Percentiles rank a stretch among this genome's conserved stretches.
Evolutionary conservation across 495 filamentous ascomycete genomes (phyloP).

Genomic region (Daldinia loculata): DNA sequence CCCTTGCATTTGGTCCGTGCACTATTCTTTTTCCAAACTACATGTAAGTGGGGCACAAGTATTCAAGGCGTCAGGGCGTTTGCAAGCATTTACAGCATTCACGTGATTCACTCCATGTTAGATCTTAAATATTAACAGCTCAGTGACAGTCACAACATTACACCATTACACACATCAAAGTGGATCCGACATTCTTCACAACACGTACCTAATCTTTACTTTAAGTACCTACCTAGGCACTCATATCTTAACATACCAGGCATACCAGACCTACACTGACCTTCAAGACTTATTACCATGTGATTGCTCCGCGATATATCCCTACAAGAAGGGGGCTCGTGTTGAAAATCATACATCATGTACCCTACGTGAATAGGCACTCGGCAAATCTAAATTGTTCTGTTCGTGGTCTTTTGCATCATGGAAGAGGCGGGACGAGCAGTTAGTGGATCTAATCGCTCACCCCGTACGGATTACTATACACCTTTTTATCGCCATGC

Average conservation of each 20-base stretch:
- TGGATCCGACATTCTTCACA: background rate
- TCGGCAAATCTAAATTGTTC: constrained; percentile 6
- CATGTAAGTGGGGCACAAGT: background rate
- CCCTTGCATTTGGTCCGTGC: constrained; percentile 26
- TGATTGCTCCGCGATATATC: background rate
- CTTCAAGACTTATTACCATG: background rate
- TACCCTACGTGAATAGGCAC: background rate
- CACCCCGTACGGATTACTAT: constrained; percentile 32
- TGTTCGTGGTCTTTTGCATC: constrained; percentile 13
- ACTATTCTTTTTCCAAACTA: background rate
- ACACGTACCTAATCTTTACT: background rate
- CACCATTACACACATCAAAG: background rate
- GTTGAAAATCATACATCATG: background rate
- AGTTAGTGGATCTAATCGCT: constrained; percentile 11
- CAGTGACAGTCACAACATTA: too few species aligned
- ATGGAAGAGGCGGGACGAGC: constrained; percentile 5
- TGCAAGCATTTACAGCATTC: background rate
- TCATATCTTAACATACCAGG: background rate
- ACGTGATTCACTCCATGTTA: background rate
- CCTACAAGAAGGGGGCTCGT: background rate
- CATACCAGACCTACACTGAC: background rate
- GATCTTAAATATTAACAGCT: background rate
- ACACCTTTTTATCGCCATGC: constrained; percentile 40
- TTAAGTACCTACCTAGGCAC: background rate
- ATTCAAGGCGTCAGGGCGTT: background rate